These are phyloP conservation scores for Nakazawaea holstii DNA, from an alignment of 805 yeast species.

Conservation along the genomic window DNA sequence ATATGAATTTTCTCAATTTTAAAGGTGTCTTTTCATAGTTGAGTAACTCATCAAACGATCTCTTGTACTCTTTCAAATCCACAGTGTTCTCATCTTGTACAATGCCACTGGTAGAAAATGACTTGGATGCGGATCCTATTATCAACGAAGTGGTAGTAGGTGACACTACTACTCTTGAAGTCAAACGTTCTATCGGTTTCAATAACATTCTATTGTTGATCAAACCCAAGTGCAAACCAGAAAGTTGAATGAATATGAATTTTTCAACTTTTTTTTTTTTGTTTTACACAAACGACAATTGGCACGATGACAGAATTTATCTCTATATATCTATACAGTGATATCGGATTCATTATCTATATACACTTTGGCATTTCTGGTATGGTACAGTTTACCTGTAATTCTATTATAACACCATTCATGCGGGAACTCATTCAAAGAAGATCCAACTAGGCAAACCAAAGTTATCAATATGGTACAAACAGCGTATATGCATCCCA, in stretches of 20 bases:
- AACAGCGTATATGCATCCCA: constrained; percentile 57
- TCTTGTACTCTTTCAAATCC: constrained; percentile 1
- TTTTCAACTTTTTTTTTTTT: not conserved
- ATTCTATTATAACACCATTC: not conserved
- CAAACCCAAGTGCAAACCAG: not conserved
- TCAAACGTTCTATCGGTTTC: not conserved
- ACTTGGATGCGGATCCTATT: not conserved
- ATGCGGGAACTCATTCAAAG: constrained; percentile 26
- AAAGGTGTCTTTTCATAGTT: constrained; percentile 8
- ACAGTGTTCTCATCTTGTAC: not conserved
- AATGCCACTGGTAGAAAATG: not conserved
- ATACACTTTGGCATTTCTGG: too few relatives aligned
- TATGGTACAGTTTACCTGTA: too few relatives aligned
- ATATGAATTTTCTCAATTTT: constrained; percentile 10
- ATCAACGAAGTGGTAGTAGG: not conserved
- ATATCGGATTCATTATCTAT: not conserved
- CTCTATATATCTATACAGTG: not conserved
- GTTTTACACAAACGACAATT: not conserved
- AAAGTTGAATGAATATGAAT: not conserved
- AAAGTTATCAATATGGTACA: constrained; percentile 42
- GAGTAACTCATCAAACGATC: constrained; percentile 6
- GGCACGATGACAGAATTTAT: constrained; percentile 1
- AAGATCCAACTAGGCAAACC: constrained; percentile 32
- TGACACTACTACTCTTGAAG: not conserved
- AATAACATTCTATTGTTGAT: not conserved